Base-by-base conservation (phyloP, 2,329 filamentous ascomycete species). In the Aspergillus tubingensis region DNA sequence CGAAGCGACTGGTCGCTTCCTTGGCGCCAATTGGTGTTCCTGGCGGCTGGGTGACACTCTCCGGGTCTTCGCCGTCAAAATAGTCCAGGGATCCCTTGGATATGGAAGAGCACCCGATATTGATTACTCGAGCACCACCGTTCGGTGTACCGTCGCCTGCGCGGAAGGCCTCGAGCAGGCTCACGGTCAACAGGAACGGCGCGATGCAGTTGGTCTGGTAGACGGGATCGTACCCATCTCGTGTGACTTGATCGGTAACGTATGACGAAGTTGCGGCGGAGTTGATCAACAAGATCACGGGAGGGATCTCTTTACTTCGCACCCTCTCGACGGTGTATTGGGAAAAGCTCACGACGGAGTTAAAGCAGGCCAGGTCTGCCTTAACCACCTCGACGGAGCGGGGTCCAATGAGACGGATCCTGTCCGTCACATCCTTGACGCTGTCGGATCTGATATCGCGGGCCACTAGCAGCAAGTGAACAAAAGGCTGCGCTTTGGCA, bases 131-230 rank as follows among this genome's bases (percentile, higher is more conserved):
- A 5, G 73, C 70, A n/a, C 71, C 70, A 11, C 68, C 67, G 51
- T 70, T 69, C n/a, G 67, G 59, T 17, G 65, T 69, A 48, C 72
- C 70, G 59, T 72, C 70, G 23, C 72, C 72, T 10, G 70, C 72
- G 15, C 72, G 72, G 65, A 76, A 76, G 2, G 69, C 72, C 62
- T 76, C 74, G 10, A 76, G 69, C 48, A 76, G 47, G 53, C 70
- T 71, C 48, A 76, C 66, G 5, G 74, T 76, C 61, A 76, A 65
- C 58, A 75, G 64, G 60, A 76, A 75, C 17, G 73, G 72, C n/a
- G 73, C 68, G 17, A 76, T 61, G 57, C 73, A 76, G 61, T 76
- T 76, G 38, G 67, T 73, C 59, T 76, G 74, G 61, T 76, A 76
- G 23, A 76, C 72, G 1, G 73, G 70, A 58, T 76, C 74, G 55